Evolutionary conservation across 163 green algal genomes (phyloP), one percentile per base, ranked within the genome.

Genomic region (Scenedesmus sp.): DNA sequence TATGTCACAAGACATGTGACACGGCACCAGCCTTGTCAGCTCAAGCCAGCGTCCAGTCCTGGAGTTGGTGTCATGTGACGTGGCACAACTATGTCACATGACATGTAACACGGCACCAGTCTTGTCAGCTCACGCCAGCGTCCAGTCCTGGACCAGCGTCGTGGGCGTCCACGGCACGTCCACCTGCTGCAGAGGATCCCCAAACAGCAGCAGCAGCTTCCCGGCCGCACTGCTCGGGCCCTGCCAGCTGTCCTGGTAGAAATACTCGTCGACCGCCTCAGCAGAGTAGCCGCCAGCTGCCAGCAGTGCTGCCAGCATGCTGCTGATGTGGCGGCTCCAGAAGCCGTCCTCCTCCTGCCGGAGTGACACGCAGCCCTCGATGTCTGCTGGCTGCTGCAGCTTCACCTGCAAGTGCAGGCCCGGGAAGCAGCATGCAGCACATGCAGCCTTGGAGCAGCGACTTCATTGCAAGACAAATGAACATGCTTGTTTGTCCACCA

Each of bases 111-210:
- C 51, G n/a, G n/a, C n/a, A n/a, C n/a, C n/a, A n/a, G n/a, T n/a
- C n/a, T n/a, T n/a, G n/a, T 15, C 30, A 40, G 30, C 61, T 76
- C 9, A 76, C 65, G 7, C 30, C n/a, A 94, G 24, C 79, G 61
- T 49, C 91, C 93, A 96, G 83, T 95, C 89, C 79, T 94, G 93
- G 1, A 96, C 82, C 37, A 95, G 85, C 30, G 86, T 94, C 26
- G 90, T 91, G 3, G 94, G 94, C 16, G 68, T 82, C 68, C 89
- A 96, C 3, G 93, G 91, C 68, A 96, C 91, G 1, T 94, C 93
- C 68, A 95, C 94, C 78, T 94, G 78, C 88, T 94, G 80, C 91
- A 96, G 82, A 20, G 94, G 94, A 72, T 96, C 94, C 12, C 94
- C 94, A 37, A 96, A 86, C n/a, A 94, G 76, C 84, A 96, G 90